A percentile compares a stretch with the other conserved stretches of the same genome.
These are phyloP conservation scores for Xylaria cubensis DNA, from an alignment of 495 filamentous ascomycete genomes.

Conservation along the genomic window DNA sequence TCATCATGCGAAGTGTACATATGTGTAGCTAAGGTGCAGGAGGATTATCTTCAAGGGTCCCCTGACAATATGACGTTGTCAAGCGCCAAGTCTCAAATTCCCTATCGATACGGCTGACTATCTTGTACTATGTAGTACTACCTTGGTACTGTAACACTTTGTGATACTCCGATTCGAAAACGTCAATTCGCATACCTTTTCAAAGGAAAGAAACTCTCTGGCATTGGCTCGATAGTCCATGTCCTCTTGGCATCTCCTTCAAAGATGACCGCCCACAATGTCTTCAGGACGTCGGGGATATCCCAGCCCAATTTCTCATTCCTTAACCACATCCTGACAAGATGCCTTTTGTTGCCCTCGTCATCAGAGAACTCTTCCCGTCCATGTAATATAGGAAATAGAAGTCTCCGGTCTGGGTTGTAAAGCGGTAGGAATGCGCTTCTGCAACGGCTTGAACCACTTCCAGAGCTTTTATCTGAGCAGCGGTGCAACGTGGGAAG, in stretches of 20 bases:
- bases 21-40: not conserved
- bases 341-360: not conserved
- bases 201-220: not conserved
- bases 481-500: not conserved
- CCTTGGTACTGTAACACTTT: too few relatives aligned
- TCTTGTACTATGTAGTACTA: too few relatives aligned
- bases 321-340: not conserved
- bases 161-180: not conserved
- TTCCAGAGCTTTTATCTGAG: not conserved
- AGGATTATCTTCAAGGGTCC: not conserved
- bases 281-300: not conserved
- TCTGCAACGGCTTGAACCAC: not conserved
- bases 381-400: not conserved
- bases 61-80: conserved; percentile 2
- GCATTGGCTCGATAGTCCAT: not conserved
- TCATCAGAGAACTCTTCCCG: not conserved
- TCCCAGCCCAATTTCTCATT: not conserved
- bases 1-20: not conserved
- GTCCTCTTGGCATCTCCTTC: not conserved
- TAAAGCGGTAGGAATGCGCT: not conserved
- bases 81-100: conserved; percentile 9
- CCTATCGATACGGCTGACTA: not conserved
- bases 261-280: not conserved
- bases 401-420: not conserved
- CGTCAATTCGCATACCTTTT: not conserved